Conservation (phyloP, 2,329 filamentous ascomycete species). For the Incumbomyces lentus region DNA sequence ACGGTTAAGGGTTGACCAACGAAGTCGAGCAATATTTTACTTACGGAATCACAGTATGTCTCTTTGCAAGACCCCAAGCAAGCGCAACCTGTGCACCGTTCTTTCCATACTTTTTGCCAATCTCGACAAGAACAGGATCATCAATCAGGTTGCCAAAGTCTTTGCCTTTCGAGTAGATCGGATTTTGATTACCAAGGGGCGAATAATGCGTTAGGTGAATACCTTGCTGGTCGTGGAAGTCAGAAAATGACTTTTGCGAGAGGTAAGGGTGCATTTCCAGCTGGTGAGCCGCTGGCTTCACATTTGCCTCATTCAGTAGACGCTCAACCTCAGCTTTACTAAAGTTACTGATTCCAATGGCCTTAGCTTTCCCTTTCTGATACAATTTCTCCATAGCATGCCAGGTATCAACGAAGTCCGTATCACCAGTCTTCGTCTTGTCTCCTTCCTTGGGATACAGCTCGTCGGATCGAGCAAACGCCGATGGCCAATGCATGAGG, state of each 20-base stretch:
- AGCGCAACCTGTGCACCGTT: constrained; percentile 42
- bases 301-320: constrained; percentile 33
- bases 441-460: constrained; percentile 38
- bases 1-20: background rate
- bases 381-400: constrained; percentile 39
- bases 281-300: constrained; percentile 41
- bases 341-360: constrained; percentile 47
- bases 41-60: constrained; percentile 44
- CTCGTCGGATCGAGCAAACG: constrained; percentile 41
- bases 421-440: constrained; percentile 32
- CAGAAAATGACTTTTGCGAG: constrained; percentile 39
- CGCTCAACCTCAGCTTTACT: constrained; percentile 38
- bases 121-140: constrained; percentile 38
- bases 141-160: constrained; percentile 42
- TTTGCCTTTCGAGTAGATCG: constrained; percentile 35
- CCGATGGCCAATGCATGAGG: constrained; percentile 43
- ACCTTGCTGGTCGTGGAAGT: constrained; percentile 39
- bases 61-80: constrained; percentile 45
- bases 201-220: constrained; percentile 48
- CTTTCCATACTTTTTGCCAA: constrained; percentile 45
- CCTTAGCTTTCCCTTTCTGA: constrained; percentile 34
- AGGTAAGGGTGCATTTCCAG: constrained; percentile 46
- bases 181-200: constrained; percentile 46
- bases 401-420: constrained; percentile 43
- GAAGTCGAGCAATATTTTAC: background rate